Evolutionary conservation across 371 early-diverging fungal genomes (phyloP), one percentile per base, ranked within the genome.

Genomic region (Coemansia sp.): DNA sequence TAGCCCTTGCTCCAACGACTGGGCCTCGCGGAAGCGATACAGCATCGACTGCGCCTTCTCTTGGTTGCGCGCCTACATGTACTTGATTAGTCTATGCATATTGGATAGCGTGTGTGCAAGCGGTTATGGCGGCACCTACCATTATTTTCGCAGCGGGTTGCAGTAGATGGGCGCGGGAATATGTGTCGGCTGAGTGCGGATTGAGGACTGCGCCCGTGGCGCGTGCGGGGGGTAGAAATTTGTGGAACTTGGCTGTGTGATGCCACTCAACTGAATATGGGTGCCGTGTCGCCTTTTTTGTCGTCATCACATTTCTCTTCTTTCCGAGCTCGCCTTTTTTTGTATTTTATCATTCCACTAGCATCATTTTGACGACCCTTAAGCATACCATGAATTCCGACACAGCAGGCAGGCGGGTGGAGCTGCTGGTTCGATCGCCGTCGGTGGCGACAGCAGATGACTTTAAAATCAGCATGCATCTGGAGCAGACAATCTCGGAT

Each of bases 21-120:
- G 92, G 31, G 94, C 95, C 71, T 93, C 94, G 65, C 95, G 91
- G 81, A 95, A 97, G 61, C 97, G 92, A 78, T 93, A 93, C 35
- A 97, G 86, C 95, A 95, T 96, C 45, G 98, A 95, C 87, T 97
- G 94, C 30, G 96, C 95, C 77, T 97, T 97, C 69, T 97, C 97
- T 82, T 95, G 91, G 81, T 95, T 95, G 78, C 95, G 89, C 36
- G 97, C 97, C 97, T 75, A 72, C 30, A 66, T 26, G 26, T 26
- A 26, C 26, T 26, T 26, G 26, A 26, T 26, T 26, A 26, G 26
- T 26, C 0, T 26, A 26, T 26, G 26, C 26, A 26, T 26, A 26
- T 26, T 26, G 2, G 26, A 26, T 26, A 26, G 26, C 26, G 26
- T 26, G 26, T 26, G 26, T 26, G 26, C 26, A 0, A 26, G 26